Conservation (phyloP, 2,329 filamentous ascomycete genomes). For the Pseudogymnoascus sp. region DNA sequence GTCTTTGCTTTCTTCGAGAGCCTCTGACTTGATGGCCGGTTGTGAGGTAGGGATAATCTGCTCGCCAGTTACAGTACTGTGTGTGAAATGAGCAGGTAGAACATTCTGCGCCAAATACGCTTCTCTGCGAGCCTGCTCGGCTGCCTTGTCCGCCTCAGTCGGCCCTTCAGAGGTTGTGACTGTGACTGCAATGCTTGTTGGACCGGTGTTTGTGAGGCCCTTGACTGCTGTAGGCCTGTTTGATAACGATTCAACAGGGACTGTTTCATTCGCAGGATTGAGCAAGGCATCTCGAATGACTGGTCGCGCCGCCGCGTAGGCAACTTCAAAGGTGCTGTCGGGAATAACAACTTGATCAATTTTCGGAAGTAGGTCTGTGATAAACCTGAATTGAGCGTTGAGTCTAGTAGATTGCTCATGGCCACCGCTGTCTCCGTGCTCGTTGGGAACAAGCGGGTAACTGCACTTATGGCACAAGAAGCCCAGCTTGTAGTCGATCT, state of each 20-base stretch:
- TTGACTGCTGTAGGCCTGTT: slow-evolving; percentile 59
- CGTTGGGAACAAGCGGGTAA: slow-evolving; percentile 53
- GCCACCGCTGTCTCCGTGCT: slow-evolving; percentile 59
- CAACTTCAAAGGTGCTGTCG: slow-evolving; percentile 64
- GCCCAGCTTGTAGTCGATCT: slow-evolving; percentile 53
- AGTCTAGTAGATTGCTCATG: slow-evolving; percentile 65
- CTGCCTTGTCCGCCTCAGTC: slow-evolving; percentile 57
- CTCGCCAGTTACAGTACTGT: slow-evolving; percentile 59
- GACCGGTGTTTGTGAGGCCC: slow-evolving; percentile 57
- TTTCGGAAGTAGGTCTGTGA: slow-evolving; percentile 65
- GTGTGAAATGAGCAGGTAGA: slow-evolving; percentile 62
- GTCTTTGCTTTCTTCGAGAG: slow-evolving; percentile 36
- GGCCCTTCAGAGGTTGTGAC: slow-evolving; percentile 59
- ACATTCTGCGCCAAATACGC: slow-evolving; percentile 60
- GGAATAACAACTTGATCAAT: slow-evolving; percentile 70
- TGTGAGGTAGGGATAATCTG: slow-evolving; percentile 41
- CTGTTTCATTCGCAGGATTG: slow-evolving; percentile 54
- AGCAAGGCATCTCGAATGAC: slow-evolving; percentile 57
- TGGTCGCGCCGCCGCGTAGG: slow-evolving; percentile 53
- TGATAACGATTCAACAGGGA: slow-evolving; percentile 45
- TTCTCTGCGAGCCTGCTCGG: slow-evolving; percentile 56
- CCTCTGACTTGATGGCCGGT: slow-evolving; percentile 29
- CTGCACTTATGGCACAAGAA: slow-evolving; percentile 81
- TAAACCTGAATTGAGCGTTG: slow-evolving; percentile 72
- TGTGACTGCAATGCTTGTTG: slow-evolving; percentile 60